These are phyloP conservation scores for Debaryomyces singareniensis DNA, from an alignment of 1,139 yeast genomes.

Conservation along the genomic window DNA sequence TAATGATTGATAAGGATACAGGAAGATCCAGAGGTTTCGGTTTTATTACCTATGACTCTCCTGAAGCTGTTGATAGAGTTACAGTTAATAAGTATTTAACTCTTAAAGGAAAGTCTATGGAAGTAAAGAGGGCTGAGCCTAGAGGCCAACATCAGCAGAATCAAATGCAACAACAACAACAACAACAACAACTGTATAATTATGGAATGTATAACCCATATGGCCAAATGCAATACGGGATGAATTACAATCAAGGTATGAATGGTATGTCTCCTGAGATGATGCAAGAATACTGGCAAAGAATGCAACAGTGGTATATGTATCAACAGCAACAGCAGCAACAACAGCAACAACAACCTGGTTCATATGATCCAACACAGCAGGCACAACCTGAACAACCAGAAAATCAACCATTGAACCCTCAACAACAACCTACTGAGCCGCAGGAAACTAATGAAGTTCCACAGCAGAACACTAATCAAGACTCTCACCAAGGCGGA, in stretches of 20 bases:
- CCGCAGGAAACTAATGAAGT: constrained; percentile 4
- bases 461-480: constrained; percentile 6
- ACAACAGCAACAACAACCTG: constrained; percentile 11
- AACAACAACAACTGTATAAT: constrained; percentile 23
- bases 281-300: constrained; percentile 85
- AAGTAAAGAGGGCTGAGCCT: constrained; percentile 98
- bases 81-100: constrained; percentile 77
- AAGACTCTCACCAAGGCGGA: constrained; percentile 10
- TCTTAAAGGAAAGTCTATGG: constrained; percentile 87
- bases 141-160: constrained; percentile 50
- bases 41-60: constrained; percentile 91
- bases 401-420: constrained; percentile 43
- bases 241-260: constrained; percentile 25
- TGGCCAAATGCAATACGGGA: constrained; percentile 23
- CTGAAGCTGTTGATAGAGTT: constrained; percentile 91
- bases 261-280: constrained; percentile 71
- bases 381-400: constrained; percentile 46
- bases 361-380: constrained; percentile 11
- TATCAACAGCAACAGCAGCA: constrained; percentile 48
- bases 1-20: constrained; percentile 96
- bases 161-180: constrained; percentile 34
- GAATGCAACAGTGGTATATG: constrained; percentile 76
- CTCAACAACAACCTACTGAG: constrained; percentile 45
- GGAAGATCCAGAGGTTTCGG: constrained; percentile 99
- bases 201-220: constrained; percentile 30